Evolutionary conservation across 2,329 filamentous ascomycete species (phyloP).

Genomic region (Paecilomyces variotii): DNA sequence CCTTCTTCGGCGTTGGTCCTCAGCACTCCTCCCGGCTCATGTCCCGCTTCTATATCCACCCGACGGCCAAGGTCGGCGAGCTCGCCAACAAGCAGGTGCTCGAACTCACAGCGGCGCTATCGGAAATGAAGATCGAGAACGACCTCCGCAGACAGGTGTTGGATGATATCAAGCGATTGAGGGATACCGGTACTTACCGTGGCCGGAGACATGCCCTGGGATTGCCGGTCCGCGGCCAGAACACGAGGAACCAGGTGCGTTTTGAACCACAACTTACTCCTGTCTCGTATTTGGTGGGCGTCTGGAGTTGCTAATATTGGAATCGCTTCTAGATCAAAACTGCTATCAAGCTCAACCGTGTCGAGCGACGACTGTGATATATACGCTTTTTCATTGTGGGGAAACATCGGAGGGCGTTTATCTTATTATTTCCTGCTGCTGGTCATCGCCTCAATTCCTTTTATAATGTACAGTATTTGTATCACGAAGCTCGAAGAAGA

Average conservation of each 20-base stretch:
- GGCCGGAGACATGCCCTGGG: conserved; percentile 89
- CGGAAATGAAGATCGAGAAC: conserved; percentile 88
- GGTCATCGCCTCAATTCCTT: not conserved
- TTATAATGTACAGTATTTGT: not conserved
- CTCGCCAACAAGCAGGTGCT: conserved; percentile 70
- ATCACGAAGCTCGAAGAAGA: not conserved
- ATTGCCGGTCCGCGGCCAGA: conserved; percentile 83
- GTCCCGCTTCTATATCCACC: conserved; percentile 82
- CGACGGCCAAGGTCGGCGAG: conserved; percentile 67
- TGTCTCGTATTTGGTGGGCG: not conserved
- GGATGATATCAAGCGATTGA: conserved; percentile 78
- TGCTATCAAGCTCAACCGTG: conserved; percentile 50
- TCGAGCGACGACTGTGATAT: conserved; percentile 44
- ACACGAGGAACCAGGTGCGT: conserved; percentile 66
- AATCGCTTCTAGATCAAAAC: conserved; percentile 46
- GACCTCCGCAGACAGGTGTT: conserved; percentile 69
- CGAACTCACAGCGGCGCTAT: conserved; percentile 74
- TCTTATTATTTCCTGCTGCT: conserved; percentile 11
- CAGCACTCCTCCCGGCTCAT: conserved; percentile 65
- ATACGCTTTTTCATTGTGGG: conserved; percentile 2
- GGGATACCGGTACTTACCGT: conserved; percentile 84
- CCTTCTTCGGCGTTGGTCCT: conserved; percentile 78
- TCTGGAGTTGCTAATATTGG: conserved; percentile 1
- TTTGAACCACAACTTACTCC: conserved; percentile 1
- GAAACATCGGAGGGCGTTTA: conserved; percentile 20